phyloP scores from a whole-genome alignment of 306 rosid species.

The Neltuma alba region DNA sequence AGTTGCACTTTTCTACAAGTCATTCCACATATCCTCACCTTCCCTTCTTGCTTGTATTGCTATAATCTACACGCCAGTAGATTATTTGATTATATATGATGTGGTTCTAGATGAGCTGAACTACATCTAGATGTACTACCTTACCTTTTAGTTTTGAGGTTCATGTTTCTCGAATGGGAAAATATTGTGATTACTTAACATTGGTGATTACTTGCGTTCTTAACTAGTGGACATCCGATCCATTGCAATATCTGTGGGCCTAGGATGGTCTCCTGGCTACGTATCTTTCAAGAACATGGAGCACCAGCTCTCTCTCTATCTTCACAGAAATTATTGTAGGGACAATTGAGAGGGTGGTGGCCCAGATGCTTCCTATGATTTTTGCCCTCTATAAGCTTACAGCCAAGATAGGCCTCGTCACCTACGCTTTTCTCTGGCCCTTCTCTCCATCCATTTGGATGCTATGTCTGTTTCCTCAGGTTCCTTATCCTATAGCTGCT shows the following conservation, averaged over 20 bases:
- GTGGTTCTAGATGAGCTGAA: slow-evolving; percentile 17
- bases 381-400: slow-evolving; percentile 38
- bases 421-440: slow-evolving; percentile 43
- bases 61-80: not conserved
- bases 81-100: not conserved
- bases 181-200: slow-evolving; percentile 38
- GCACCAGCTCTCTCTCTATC: slow-evolving; percentile 50
- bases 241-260: slow-evolving; percentile 57
- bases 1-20: not conserved
- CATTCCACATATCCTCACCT: not conserved
- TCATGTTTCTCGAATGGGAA: slow-evolving; percentile 40
- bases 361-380: slow-evolving; percentile 48
- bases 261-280: slow-evolving; percentile 49
- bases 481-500: slow-evolving; percentile 45
- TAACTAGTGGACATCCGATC: slow-evolving; percentile 48
- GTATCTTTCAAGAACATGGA: slow-evolving; percentile 61
- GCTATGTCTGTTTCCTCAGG: slow-evolving; percentile 45
- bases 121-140: not conserved
- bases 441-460: slow-evolving; percentile 50
- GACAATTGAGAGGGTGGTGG: slow-evolving; percentile 57
- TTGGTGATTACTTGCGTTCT: slow-evolving; percentile 50
- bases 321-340: slow-evolving; percentile 50
- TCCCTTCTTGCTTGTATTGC: not conserved
- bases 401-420: slow-evolving; percentile 49
- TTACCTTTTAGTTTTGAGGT: slow-evolving; percentile 26